Percentiles rank a stretch among this genome's conserved stretches.
phyloP scores from a whole-genome alignment of 2,329 filamentous ascomycete species.

The Fragosphaeria purpurea region DNA sequence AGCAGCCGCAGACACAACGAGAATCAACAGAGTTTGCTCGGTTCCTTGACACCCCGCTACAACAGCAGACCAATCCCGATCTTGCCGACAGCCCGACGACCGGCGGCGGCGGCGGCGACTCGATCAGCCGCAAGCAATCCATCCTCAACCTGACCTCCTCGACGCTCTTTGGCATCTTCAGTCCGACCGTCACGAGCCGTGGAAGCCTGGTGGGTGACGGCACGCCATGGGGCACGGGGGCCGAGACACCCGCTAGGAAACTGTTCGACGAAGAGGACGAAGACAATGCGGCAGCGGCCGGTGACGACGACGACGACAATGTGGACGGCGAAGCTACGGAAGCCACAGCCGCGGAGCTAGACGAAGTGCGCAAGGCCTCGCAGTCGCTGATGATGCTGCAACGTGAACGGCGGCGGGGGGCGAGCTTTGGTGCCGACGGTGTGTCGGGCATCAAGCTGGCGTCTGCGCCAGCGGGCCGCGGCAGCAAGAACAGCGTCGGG shows the following conservation, averaged over 20 bases:
- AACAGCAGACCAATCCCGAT: not conserved
- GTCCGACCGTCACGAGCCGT: conserved; percentile 35
- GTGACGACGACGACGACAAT: not conserved
- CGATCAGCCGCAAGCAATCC: conserved; percentile 62
- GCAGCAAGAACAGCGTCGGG: conserved; percentile 24
- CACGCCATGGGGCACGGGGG: conserved; percentile 71
- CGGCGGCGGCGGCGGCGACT: conserved; percentile 15
- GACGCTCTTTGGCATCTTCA: conserved; percentile 87
- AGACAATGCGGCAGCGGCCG: not conserved
- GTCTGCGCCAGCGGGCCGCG: not conserved
- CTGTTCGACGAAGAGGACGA: not conserved
- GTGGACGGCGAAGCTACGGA: not conserved
- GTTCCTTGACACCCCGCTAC: conserved; percentile 2
- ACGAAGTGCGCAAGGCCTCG: conserved; percentile 12
- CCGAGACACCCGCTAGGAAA: conserved; percentile 49
- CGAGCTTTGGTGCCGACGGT: not conserved
- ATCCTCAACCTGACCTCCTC: conserved; percentile 80
- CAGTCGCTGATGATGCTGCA: conserved; percentile 13
- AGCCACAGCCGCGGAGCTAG: conserved; percentile 5
- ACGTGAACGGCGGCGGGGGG: conserved; percentile 2
- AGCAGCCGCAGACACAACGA: not conserved
- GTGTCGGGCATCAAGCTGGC: conserved; percentile 1
- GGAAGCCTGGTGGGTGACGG: conserved; percentile 23
- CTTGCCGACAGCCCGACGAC: conserved; percentile 15
- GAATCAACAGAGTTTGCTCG: conserved; percentile 5